These are phyloP conservation scores for Suillus paluster DNA, from an alignment of 768 basidiomycete species.

Conservation along the genomic window DNA sequence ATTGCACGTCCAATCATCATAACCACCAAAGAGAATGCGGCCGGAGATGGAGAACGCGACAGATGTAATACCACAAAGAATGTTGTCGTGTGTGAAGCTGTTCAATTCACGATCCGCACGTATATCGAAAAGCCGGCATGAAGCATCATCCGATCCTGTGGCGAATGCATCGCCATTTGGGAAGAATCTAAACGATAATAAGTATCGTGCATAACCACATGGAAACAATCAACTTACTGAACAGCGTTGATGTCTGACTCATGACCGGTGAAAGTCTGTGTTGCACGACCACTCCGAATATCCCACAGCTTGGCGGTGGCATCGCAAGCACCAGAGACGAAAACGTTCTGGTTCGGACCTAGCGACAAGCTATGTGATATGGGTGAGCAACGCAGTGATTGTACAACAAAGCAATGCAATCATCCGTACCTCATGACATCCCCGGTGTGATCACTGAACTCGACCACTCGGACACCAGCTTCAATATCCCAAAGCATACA, in stretches of 20 bases:
- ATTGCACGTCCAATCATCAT: constrained; percentile 99
- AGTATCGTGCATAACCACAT: constrained; percentile 13
- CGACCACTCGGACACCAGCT: constrained; percentile 94
- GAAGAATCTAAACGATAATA: constrained; percentile 77
- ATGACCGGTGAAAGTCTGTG: constrained; percentile 98
- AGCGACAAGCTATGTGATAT: constrained; percentile 75
- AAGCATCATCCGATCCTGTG: constrained; percentile 98
- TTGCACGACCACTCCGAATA: constrained; percentile 95
- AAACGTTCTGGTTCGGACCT: constrained; percentile 90
- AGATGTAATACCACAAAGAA: constrained; percentile 97
- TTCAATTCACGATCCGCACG: constrained; percentile 97
- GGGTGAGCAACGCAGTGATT: constrained; percentile 15
- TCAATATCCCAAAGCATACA: constrained; percentile 99
- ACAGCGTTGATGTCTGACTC: constrained; percentile 99
- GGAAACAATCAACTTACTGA: constrained; percentile 61
- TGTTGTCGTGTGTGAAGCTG: constrained; percentile 97
- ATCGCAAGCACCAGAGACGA: constrained; percentile 99
- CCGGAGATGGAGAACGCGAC: constrained; percentile 99
- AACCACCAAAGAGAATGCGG: constrained; percentile 96
- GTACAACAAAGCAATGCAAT: constrained; percentile 1
- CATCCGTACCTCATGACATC: constrained; percentile 93
- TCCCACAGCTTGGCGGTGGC: constrained; percentile 99
- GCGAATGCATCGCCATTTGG: constrained; percentile 99
- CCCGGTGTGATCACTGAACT: constrained; percentile 99
- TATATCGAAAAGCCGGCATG: constrained; percentile 97